Evolutionary conservation across 306 rosid genomes (phyloP).

Genomic region (Erythrophleum fordii): DNA sequence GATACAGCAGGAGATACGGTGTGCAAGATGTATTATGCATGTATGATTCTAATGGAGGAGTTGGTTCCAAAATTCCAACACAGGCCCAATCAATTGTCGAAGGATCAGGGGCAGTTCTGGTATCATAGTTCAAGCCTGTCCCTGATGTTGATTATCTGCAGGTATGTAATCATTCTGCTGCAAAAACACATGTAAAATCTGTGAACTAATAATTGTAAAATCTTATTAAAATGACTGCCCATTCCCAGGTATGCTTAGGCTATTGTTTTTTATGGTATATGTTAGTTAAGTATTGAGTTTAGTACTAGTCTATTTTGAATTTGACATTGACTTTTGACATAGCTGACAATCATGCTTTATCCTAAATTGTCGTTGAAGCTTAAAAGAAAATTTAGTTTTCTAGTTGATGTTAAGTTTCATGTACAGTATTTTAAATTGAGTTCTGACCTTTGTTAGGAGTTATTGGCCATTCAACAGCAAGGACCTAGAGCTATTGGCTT

Average conservation of each 20-base stretch:
- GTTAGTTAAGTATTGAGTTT: too few relatives aligned
- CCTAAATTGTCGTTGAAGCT: slow-evolving; percentile 16
- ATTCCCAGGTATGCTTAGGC: neutral
- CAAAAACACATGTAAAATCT: neutral
- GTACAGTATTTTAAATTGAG: neutral
- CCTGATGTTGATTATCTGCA: slow-evolving; percentile 94
- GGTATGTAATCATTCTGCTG: slow-evolving; percentile 52
- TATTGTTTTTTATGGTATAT: slow-evolving; percentile 4
- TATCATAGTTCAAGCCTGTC: slow-evolving; percentile 67
- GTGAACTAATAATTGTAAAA: neutral
- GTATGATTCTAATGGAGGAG: slow-evolving; percentile 75
- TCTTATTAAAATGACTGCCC: too few relatives aligned
- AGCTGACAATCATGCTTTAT: neutral
- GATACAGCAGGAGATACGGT: slow-evolving; percentile 23
- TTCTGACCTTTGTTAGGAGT: slow-evolving; percentile 61
- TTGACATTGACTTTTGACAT: slow-evolving; percentile 10
- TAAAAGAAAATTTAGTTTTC: slow-evolving; percentile 7
- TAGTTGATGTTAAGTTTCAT: slow-evolving; percentile 18
- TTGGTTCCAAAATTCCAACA: slow-evolving; percentile 70
- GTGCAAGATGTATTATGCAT: slow-evolving; percentile 45
- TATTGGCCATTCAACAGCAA: slow-evolving; percentile 98
- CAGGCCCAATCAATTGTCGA: slow-evolving; percentile 83
- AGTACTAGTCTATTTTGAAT: neutral
- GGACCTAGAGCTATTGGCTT: slow-evolving; percentile 97
- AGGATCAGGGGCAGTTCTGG: slow-evolving; percentile 68